Evolutionary conservation across 345 rosid species (phyloP).

Genomic region (Eutrema heterophyllum): DNA sequence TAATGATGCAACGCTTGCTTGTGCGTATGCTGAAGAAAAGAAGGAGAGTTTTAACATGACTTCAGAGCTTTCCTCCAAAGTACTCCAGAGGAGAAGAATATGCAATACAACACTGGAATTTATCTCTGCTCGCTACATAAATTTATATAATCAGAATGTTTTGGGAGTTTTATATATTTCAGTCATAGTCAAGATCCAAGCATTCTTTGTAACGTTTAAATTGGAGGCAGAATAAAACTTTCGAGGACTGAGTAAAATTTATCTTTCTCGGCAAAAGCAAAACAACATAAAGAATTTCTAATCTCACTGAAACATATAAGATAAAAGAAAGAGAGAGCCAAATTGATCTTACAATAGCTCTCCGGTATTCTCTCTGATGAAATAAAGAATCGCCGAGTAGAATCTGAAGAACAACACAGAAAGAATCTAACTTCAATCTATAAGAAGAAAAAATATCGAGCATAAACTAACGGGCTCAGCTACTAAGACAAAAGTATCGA

Average conservation of each 20-base stretch:
- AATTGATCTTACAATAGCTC: slow-evolving; percentile 74
- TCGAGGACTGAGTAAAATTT: neutral
- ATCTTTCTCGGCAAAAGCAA: neutral
- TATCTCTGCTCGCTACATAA: neutral
- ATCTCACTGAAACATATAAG: neutral
- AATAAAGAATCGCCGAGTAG: slow-evolving; percentile 81
- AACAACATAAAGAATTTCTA: too few relatives aligned
- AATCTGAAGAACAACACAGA: slow-evolving; percentile 46
- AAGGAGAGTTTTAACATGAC: neutral
- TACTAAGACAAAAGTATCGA: neutral
- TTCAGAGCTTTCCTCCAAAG: neutral
- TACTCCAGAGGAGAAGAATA: neutral
- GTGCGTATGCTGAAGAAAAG: slow-evolving; percentile 52
- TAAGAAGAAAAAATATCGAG: neutral
- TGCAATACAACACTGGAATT: neutral
- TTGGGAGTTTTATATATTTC: neutral
- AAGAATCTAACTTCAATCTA: neutral
- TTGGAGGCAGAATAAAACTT: neutral
- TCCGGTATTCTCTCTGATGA: slow-evolving; percentile 72
- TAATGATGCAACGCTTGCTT: slow-evolving; percentile 84
- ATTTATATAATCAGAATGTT: neutral
- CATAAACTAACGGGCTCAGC: neutral
- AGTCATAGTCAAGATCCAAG: neutral
- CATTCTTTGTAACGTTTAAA: neutral
- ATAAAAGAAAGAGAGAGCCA: neutral